Conservation (phyloP, 345 rosid genomes). For the Carallia pectinifolia region DNA sequence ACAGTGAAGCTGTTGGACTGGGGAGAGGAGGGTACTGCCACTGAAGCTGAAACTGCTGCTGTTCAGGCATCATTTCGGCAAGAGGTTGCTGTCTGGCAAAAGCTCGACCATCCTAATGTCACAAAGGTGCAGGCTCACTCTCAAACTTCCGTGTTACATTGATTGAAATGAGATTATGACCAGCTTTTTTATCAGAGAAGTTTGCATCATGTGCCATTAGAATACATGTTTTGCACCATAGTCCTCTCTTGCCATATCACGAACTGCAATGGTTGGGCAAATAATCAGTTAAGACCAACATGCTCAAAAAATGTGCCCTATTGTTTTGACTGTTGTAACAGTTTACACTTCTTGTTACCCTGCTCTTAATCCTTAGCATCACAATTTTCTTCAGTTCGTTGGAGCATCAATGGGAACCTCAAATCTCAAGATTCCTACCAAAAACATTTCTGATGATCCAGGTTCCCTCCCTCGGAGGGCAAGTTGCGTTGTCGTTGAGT, state of each 20-base stretch:
- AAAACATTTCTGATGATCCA: constrained; percentile 34
- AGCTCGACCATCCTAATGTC: constrained; percentile 87
- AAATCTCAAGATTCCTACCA: constrained; percentile 68
- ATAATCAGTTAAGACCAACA: neutral
- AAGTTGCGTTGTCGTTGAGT: constrained; percentile 89
- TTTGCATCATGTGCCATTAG: constrained; percentile 2
- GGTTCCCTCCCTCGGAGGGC: constrained; percentile 56
- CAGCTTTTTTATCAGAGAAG: neutral
- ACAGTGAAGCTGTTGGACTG: constrained; percentile 84
- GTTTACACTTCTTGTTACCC: neutral
- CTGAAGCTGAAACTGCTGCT: constrained; percentile 70
- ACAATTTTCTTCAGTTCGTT: constrained; percentile 50
- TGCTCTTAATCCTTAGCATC: neutral
- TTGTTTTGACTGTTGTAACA: constrained; percentile 4
- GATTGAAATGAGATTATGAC: neutral
- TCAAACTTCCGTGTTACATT: constrained; percentile 6
- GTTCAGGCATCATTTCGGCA: constrained; percentile 68
- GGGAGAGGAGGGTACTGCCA: constrained; percentile 75
- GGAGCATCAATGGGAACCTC: constrained; percentile 95
- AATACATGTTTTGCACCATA: neutral
- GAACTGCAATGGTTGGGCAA: too few relatives aligned
- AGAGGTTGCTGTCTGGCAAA: constrained; percentile 97
- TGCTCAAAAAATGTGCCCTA: neutral
- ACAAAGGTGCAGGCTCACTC: constrained; percentile 54
- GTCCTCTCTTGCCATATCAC: neutral